Base-by-base conservation (phyloP, 2,329 filamentous ascomycete genomes). In the Alternaria sp. region DNA sequence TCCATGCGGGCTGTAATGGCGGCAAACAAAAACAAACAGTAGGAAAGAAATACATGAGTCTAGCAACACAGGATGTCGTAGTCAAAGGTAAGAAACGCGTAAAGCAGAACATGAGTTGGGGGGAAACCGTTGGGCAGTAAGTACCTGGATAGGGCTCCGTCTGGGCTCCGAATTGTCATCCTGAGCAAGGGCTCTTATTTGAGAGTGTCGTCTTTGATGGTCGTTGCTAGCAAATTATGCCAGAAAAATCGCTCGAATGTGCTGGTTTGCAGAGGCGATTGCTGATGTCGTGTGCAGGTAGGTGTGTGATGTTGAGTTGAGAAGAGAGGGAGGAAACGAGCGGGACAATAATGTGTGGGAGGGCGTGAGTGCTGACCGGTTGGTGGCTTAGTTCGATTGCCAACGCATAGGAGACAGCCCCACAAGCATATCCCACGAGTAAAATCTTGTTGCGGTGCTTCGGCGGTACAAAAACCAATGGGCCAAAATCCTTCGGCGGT, bases 141-240 rank as follows among this genome's bases (percentile, higher is more conserved):
- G 76, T 81, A 81, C 79, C 79, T 81, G 70, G 77, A 75, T 71
- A 76, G 71, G 78, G 75, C 74, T 80, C 73, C 72, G 74, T 78
- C 72, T 78, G 77, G 78, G 75, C 76, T 81, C 78, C 78, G 79
- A 81, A 76, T 76, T 79, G 78, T 78, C 79, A 81, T 81, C 75
- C 77, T 81, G 79, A 80, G 75, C 77, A 74, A 75, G 74, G 75
- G 78, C 77, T 79, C 77, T 75, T 74, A 66, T 66, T 60, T 70
- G 57, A 59, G 57, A 59, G 67, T 73, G 70, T 63, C 69, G 56
- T 56, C 57, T 55, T 63, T 64, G 58, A 55, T 57, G 58, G 57
- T 49, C 58, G 63, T 54, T 58, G 61, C 54, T 65, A 55, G 63
- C 65, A 61, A 65, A 56, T 58, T 60, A 67, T 58, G 71, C 73